These are phyloP conservation scores for Tieghemiomyces parasiticus DNA, from an alignment of 192 early-diverging fungal genomes.

Conservation along the genomic window DNA sequence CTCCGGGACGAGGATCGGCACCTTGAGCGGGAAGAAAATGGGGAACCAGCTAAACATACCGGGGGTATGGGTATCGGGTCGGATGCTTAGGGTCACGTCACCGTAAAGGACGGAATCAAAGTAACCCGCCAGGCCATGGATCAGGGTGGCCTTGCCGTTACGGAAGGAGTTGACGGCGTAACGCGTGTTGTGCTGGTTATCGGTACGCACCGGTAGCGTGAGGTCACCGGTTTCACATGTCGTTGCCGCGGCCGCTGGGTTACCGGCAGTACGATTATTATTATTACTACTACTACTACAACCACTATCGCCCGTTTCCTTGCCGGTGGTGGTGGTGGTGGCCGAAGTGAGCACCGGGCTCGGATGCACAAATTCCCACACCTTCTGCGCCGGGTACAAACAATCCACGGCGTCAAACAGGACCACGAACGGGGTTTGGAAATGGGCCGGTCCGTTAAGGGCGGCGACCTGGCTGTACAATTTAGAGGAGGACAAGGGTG, in stretches of 20 bases:
- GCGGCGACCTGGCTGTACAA: slow-evolving; percentile 58
- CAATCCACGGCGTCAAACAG: slow-evolving; percentile 67
- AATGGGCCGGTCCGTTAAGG: slow-evolving; percentile 43
- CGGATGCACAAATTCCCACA: slow-evolving; percentile 83
- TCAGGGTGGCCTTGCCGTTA: slow-evolving; percentile 33
- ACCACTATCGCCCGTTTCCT: not conserved
- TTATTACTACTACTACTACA: not conserved
- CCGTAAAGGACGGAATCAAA: slow-evolving; percentile 89
- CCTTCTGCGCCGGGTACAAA: slow-evolving; percentile 46
- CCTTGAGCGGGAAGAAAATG: slow-evolving; percentile 81
- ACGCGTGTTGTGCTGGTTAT: slow-evolving; percentile 63
- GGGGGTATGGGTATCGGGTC: slow-evolving; percentile 70
- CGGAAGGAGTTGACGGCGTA: slow-evolving; percentile 37
- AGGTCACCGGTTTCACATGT: not conserved
- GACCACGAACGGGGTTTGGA: slow-evolving; percentile 97
- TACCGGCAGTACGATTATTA: not conserved
- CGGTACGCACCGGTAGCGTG: not conserved
- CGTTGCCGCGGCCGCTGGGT: not conserved
- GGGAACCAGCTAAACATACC: slow-evolving; percentile 99
- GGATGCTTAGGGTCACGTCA: slow-evolving; percentile 62
- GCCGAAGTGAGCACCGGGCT: slow-evolving; percentile 13
- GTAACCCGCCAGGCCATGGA: slow-evolving; percentile 94
- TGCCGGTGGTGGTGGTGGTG: not conserved
- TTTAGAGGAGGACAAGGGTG: slow-evolving; percentile 77
- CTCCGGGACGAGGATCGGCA: slow-evolving; percentile 50